Percentiles rank a stretch among this genome's conserved stretches.
phyloP scores from a whole-genome alignment of 2,329 filamentous ascomycete genomes.

The Aspergillus versicolor region DNA sequence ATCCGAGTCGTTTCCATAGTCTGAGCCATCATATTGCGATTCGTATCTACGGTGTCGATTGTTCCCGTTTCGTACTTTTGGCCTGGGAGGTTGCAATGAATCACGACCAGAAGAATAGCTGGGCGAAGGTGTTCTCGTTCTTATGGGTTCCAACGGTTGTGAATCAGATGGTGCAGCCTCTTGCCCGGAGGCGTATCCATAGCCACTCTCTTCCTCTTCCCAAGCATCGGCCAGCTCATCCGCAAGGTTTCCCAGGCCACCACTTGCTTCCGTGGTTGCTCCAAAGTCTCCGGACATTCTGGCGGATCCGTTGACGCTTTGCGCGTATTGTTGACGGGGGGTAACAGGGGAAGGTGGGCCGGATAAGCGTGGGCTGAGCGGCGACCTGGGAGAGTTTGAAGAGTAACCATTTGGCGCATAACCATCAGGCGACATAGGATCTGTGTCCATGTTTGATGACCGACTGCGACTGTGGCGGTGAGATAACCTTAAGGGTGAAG shows the following conservation, averaged over 20 bases:
- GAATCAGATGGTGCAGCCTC: conserved; percentile 29
- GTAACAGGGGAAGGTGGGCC: conserved; percentile 40
- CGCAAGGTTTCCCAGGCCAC: conserved; percentile 60
- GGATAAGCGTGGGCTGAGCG: conserved; percentile 37
- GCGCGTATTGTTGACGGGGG: conserved; percentile 37
- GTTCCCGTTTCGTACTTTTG: conserved; percentile 38
- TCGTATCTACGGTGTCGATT: conserved; percentile 39
- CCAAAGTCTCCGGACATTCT: conserved; percentile 43
- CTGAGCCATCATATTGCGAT: conserved; percentile 57
- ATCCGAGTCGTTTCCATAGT: conserved; percentile 59
- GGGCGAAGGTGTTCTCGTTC: conserved; percentile 25
- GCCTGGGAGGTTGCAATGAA: conserved; percentile 36
- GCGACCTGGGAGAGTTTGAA: conserved; percentile 33
- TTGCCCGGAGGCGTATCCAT: conserved; percentile 42
- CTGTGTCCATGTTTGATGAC: conserved; percentile 38
- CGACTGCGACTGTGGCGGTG: conserved; percentile 35
- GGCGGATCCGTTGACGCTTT: conserved; percentile 34
- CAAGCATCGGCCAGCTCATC: conserved; percentile 64
- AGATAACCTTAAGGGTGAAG: conserved; percentile 37
- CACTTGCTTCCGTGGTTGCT: conserved; percentile 30
- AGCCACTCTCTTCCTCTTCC: conserved; percentile 52
- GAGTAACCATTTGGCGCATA: conserved; percentile 32
- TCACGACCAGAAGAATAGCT: conserved; percentile 23
- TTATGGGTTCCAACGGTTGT: conserved; percentile 30
- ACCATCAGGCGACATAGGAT: conserved; percentile 34